phyloP scores from a whole-genome alignment of 2,329 filamentous ascomycete genomes.

The Xylaria sp. region DNA sequence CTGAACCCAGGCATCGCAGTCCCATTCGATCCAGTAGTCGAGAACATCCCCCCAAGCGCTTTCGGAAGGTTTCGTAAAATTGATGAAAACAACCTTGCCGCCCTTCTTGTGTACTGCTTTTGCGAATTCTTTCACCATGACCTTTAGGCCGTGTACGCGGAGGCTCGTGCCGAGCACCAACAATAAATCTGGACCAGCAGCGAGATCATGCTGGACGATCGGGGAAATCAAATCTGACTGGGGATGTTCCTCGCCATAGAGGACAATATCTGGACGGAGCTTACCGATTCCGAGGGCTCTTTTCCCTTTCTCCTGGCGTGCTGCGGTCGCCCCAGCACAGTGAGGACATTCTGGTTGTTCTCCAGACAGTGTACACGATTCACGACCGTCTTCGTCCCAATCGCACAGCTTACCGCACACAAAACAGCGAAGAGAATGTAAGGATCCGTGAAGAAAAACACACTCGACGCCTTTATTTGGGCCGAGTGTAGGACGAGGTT shows the following conservation, averaged over 20 bases:
- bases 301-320: constrained; percentile 72
- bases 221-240: constrained; percentile 74
- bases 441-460: constrained; percentile 78
- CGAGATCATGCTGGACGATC: constrained; percentile 74
- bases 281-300: constrained; percentile 74
- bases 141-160: constrained; percentile 76
- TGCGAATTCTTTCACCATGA: constrained; percentile 76
- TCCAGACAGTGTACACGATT: constrained; percentile 68
- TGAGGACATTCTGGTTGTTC: constrained; percentile 74
- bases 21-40: constrained; percentile 80
- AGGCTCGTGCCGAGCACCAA: constrained; percentile 78
- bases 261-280: constrained; percentile 76
- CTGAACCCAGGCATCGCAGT: constrained; percentile 78
- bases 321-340: constrained; percentile 71
- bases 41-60: constrained; percentile 79
- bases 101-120: constrained; percentile 75
- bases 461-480: constrained; percentile 66
- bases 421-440: constrained; percentile 72
- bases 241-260: constrained; percentile 80
- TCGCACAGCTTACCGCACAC: constrained; percentile 67
- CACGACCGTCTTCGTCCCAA: constrained; percentile 68
- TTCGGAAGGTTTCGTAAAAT: constrained; percentile 76
- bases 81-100: constrained; percentile 78
- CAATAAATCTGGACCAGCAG: constrained; percentile 72
- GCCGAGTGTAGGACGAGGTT: constrained; percentile 36